Conservation (phyloP, 2,329 filamentous ascomycete genomes). For the Colletotrichum euphorbiae region DNA sequence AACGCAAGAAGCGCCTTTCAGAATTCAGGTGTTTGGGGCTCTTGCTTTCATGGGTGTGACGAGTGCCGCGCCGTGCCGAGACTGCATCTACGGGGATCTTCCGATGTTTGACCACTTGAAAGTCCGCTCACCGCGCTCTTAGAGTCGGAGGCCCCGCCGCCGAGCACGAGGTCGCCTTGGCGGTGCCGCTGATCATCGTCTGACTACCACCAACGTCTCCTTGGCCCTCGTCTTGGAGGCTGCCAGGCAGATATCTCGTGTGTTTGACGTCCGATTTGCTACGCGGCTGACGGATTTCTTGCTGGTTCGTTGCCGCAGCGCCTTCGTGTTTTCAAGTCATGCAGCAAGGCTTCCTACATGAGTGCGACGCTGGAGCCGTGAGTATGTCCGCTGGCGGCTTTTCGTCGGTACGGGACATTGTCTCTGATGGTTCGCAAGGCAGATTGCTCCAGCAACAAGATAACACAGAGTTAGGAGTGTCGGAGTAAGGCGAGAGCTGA, state of each 20-base stretch:
- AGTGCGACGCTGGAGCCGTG: not conserved
- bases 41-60: constrained; percentile 20
- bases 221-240: constrained; percentile 27
- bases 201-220: constrained; percentile 6
- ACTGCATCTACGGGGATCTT: not conserved
- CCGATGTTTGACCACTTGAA: not conserved
- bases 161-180: constrained; percentile 29
- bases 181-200: constrained; percentile 26
- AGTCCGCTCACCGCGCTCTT: not conserved
- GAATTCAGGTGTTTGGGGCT: not conserved
- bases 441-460: not conserved
- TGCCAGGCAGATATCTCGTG: not conserved
- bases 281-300: constrained; percentile 6
- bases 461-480: not conserved
- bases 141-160: constrained; percentile 21
- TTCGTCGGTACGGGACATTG: no score
- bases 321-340: no score
- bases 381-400: not conserved
- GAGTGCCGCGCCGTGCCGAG: constrained; percentile 35
- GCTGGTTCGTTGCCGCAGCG: not conserved
- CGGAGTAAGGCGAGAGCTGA: not conserved
- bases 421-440: no score
- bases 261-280: not conserved
- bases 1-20: not conserved
- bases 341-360: not conserved